Evolutionary conservation across 805 yeast species (phyloP).

Genomic region (Teunomyces stri): DNA sequence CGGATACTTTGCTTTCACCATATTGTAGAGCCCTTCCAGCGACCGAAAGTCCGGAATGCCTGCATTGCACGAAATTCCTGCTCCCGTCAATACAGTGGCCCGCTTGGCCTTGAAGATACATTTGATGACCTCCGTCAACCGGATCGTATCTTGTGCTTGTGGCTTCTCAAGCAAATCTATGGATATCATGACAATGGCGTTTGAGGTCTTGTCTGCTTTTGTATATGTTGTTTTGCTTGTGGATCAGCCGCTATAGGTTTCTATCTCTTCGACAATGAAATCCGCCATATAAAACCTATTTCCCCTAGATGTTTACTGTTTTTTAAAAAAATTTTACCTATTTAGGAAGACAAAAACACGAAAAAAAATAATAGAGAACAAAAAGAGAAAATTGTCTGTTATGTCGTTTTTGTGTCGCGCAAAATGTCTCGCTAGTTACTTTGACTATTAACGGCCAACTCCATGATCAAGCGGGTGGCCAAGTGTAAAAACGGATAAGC

Average conservation of each 20-base stretch:
- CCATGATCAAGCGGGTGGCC: constrained; percentile 92
- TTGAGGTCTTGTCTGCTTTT: background rate
- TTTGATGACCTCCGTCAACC: constrained; percentile 39
- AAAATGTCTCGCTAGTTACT: constrained; percentile 22
- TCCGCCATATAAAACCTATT: constrained; percentile 1
- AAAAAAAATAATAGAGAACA: background rate
- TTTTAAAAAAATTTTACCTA: constrained; percentile 8
- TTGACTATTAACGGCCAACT: constrained; percentile 91
- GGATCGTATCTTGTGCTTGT: constrained; percentile 19
- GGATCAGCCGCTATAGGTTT: background rate
- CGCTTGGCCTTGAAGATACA: constrained; percentile 51
- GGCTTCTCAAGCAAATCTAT: constrained; percentile 9
- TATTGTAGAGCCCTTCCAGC: constrained; percentile 74
- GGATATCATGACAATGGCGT: constrained; percentile 8
- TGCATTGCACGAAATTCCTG: constrained; percentile 95
- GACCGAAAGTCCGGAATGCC: constrained; percentile 97
- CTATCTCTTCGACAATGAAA: background rate
- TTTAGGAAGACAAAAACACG: constrained; percentile 5
- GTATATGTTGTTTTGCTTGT: background rate
- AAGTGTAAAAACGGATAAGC: constrained; percentile 94
- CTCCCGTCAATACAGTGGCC: constrained; percentile 81
- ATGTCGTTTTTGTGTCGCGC: background rate
- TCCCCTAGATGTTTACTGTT: constrained; percentile 6
- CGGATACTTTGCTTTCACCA: constrained; percentile 64
- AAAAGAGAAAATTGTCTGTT: background rate